Base-by-base conservation (phyloP, 1,284 basidiomycete species). In the Bjerkandera adusta region DNA sequence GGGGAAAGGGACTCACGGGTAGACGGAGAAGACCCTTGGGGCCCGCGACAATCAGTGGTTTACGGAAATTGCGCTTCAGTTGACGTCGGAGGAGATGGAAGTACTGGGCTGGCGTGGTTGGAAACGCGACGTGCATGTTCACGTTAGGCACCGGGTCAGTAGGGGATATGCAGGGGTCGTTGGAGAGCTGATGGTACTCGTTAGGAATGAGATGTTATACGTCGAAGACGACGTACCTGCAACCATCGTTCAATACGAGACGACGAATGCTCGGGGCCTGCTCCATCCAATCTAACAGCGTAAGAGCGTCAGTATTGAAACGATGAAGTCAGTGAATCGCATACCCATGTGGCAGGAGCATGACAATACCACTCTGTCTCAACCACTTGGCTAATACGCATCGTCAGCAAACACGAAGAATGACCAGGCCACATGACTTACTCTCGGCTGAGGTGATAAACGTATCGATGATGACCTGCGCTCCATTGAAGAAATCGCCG, bases 401-500 rank as follows among this genome's bases (percentile, higher is more conserved):
- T 47, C 47, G 20, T 45, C 16, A 49, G 35, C 16, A 45, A 20
- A 18, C 18, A 6, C 36, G 33, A n/a, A 39, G 25, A 33, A 40
- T 13, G n/a, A n/a, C n/a, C n/a, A n/a, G n/a, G 7, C 5, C 16
- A 13, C 11, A 1, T 29, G 11, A 66, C 84, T 53, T 57, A 89
- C 89, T 86, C 68, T 94, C 88, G 12, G 85, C 76, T 1, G 89
- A 92, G 1, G 85, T 76, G 24, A 95, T 75, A 64, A 91, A 95
- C 0, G 89, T 92, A 60, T 95, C 92, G 52, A 95, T 88, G 49
- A 92, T 85, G 51, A 92, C 78, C 68, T 90, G 89, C 8, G 89
- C 89, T 3, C 89, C 89, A 59, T 95, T 94, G 69, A 89, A 85
- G 67, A 95, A 95, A 63, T 94, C 92, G n/a, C 91, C 91, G 58